Evolutionary conservation across 2,329 filamentous ascomycete genomes (phyloP).

Genomic region (Byssoonygena ceratinophila): DNA sequence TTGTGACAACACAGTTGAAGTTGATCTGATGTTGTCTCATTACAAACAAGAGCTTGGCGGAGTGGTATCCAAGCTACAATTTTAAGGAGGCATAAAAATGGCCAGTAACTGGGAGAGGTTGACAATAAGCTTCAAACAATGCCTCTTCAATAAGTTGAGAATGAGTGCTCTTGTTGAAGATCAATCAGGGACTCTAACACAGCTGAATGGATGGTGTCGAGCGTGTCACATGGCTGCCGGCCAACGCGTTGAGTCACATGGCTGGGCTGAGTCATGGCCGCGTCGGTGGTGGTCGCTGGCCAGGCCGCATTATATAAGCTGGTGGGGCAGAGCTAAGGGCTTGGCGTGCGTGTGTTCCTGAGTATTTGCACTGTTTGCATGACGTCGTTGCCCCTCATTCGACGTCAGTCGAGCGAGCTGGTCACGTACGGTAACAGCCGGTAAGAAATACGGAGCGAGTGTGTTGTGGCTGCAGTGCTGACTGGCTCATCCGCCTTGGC

Average conservation of each 20-base stretch:
- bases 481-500: slow-evolving; percentile 8
- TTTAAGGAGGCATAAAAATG: slow-evolving; percentile 34
- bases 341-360: slow-evolving; percentile 10
- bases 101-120: too few relatives aligned
- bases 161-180: too few relatives aligned
- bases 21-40: too few relatives aligned
- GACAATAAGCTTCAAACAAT: too few relatives aligned
- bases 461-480: slow-evolving; percentile 1
- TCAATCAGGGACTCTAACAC: too few relatives aligned
- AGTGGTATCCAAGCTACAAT: slow-evolving; percentile 29
- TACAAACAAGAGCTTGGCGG: slow-evolving; percentile 12
- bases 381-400: slow-evolving; percentile 7
- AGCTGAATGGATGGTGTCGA: too few relatives aligned
- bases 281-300: not conserved
- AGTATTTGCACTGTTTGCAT: slow-evolving; percentile 11
- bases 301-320: not conserved
- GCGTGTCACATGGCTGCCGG: too few relatives aligned
- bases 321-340: not conserved
- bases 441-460: not conserved
- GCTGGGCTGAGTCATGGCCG: not conserved
- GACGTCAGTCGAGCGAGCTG: not conserved
- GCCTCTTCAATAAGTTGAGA: too few relatives aligned
- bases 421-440: not conserved
- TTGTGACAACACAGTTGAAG: too few relatives aligned
- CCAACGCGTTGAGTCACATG: not conserved